Evolutionary conservation across 106 monocot genomes (phyloP).

Genomic region (Dendrobium officinale): DNA sequence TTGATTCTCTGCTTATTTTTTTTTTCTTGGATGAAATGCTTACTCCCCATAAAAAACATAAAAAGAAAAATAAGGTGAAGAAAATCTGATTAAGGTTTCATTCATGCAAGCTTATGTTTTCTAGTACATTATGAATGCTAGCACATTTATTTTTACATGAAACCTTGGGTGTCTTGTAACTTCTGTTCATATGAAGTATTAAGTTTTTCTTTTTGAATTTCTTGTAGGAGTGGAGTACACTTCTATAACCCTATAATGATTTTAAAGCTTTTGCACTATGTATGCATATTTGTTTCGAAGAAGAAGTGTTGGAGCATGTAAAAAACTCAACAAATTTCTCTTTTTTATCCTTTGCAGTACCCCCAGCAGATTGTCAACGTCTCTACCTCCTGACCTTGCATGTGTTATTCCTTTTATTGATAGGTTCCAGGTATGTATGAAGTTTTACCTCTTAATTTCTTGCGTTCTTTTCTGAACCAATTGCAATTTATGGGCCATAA

Average conservation of each 20-base stretch:
- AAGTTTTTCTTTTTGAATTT: neutral
- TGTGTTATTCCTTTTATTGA: slow-evolving; percentile 83
- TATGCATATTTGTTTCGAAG: neutral
- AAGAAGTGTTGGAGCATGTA: neutral
- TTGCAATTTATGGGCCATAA: neutral
- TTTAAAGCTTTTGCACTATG: neutral
- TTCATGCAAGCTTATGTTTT: neutral
- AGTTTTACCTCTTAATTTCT: slow-evolving; percentile 8
- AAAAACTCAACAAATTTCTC: slow-evolving; percentile 2
- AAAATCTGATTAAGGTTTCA: neutral
- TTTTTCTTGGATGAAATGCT: neutral
- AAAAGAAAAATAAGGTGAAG: neutral
- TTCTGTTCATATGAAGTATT: neutral
- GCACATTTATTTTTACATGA: slow-evolving; percentile 1
- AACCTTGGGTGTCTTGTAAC: neutral
- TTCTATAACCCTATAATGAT: neutral
- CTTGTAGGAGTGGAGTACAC: neutral
- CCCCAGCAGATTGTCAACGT: slow-evolving; percentile 67
- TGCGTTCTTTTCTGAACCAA: neutral
- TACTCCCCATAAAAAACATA: neutral
- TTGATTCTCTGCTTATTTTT: slow-evolving; percentile 1
- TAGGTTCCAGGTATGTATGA: slow-evolving; percentile 73
- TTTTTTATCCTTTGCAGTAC: slow-evolving; percentile 45
- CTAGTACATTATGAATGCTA: neutral
- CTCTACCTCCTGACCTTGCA: slow-evolving; percentile 78